Evolutionary conservation across 768 basidiomycete species (phyloP).

Genomic region (Mycena amicta): DNA sequence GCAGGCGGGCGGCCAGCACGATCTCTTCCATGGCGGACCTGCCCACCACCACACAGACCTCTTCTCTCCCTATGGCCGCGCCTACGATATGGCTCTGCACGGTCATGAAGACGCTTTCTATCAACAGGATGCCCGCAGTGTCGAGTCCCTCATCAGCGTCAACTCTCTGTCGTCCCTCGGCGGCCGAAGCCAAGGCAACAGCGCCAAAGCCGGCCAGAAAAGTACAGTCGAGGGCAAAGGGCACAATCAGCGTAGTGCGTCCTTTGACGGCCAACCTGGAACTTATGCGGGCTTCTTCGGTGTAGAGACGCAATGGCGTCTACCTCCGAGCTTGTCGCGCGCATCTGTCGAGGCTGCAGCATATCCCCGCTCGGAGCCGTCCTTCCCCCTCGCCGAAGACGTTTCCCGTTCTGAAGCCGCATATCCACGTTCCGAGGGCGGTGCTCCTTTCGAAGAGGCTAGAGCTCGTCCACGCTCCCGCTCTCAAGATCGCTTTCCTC

Average conservation of each 20-base stretch:
- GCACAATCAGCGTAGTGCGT: slow-evolving; percentile 10
- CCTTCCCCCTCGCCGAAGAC: neutral
- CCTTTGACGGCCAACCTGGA: slow-evolving; percentile 10
- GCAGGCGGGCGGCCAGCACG: slow-evolving; percentile 4
- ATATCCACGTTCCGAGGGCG: neutral
- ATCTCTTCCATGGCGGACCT: slow-evolving; percentile 24
- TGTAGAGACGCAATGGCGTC: slow-evolving; percentile 13
- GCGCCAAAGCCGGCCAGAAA: slow-evolving; percentile 6
- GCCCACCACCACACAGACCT: slow-evolving; percentile 43
- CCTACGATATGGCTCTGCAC: no score
- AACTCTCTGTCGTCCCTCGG: neutral
- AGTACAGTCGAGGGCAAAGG: neutral
- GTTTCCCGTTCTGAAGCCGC: slow-evolving; percentile 6
- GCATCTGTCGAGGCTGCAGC: neutral
- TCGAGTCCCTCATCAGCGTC: slow-evolving; percentile 27
- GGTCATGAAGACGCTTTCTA: slow-evolving; percentile 36
- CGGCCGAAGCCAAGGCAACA: slow-evolving; percentile 7
- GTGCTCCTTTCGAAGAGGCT: no score
- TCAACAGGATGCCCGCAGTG: slow-evolving; percentile 26
- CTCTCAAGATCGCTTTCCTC: slow-evolving; percentile 16
- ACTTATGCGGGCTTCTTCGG: neutral
- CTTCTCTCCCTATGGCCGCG: slow-evolving; percentile 71
- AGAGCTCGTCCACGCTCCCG: no score
- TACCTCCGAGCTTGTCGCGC: slow-evolving; percentile 13
- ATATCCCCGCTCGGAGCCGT: slow-evolving; percentile 4